These are phyloP conservation scores for Ceratocystis colombiana DNA, from an alignment of 2,329 filamentous ascomycete genomes.

Conservation along the genomic window DNA sequence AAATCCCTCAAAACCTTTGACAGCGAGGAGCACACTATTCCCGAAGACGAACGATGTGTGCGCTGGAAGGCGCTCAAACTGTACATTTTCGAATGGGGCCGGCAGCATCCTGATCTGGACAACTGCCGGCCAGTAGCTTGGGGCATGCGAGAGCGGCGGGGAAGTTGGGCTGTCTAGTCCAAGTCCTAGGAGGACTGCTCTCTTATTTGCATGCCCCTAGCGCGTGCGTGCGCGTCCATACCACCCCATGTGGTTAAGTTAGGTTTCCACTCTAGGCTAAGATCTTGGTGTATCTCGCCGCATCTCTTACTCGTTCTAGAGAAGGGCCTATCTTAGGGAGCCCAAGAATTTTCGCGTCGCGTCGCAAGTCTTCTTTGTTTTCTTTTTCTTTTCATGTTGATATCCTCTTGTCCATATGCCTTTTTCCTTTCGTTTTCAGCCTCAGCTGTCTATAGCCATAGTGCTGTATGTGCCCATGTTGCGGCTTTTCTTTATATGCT, in stretches of 20 bases:
- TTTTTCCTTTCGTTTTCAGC: not conserved
- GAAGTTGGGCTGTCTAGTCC: conserved; percentile 59
- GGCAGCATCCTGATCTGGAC: conserved; percentile 69
- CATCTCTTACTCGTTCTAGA: no score
- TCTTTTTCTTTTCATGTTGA: conserved; percentile 11
- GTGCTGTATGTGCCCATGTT: not conserved
- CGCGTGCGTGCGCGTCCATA: no score
- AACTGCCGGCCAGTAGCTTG: conserved; percentile 48
- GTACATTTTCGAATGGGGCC: conserved; percentile 83
- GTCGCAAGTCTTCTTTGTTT: not conserved
- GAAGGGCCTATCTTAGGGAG: not conserved
- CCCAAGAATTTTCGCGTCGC: not conserved
- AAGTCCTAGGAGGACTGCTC: not conserved
- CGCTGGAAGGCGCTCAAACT: conserved; percentile 74
- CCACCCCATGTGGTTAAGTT: no score
- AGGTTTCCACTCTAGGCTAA: no score
- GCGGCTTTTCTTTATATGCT: not conserved
- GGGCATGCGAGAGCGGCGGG: conserved; percentile 56
- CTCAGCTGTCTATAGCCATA: not conserved
- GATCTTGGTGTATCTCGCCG: no score
- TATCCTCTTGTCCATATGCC: not conserved
- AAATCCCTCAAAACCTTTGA: conserved; percentile 65
- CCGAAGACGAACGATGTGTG: conserved; percentile 42
- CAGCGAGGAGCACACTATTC: conserved; percentile 31
- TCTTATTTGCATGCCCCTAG: not conserved